A percentile compares a stretch with the other conserved stretches of the same genome.
These are phyloP conservation scores for Hanseniaspora meyeri DNA, from an alignment of 805 yeast species.

Conservation along the genomic window DNA sequence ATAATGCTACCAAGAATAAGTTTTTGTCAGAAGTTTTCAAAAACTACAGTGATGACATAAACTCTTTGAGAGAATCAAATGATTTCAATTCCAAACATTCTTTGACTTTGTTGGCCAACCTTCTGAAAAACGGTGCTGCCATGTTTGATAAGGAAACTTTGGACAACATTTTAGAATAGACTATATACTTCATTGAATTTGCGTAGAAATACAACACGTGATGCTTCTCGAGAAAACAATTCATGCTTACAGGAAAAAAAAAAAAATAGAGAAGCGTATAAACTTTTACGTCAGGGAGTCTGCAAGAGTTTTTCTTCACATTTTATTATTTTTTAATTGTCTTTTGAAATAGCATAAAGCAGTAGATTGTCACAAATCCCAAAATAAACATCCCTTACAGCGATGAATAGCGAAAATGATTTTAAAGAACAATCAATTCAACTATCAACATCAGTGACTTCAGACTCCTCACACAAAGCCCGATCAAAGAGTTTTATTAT, in stretches of 20 bases:
- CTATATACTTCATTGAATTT: not conserved
- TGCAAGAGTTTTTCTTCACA: no score
- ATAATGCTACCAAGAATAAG: conserved; percentile 33
- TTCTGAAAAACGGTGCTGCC: conserved; percentile 46
- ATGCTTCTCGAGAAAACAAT: not conserved
- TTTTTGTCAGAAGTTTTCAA: conserved; percentile 45
- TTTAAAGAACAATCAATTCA: not conserved
- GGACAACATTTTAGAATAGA: conserved; percentile 23
- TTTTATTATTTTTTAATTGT: not conserved
- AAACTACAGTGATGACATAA: conserved; percentile 50
- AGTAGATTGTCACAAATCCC: no score
- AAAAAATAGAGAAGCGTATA: no score
- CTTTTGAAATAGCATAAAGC: no score
- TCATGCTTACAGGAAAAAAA: no score
- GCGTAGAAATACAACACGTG: not conserved
- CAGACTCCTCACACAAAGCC: not conserved
- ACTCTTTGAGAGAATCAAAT: conserved; percentile 46
- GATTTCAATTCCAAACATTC: conserved; percentile 48
- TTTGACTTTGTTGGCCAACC: conserved; percentile 42
- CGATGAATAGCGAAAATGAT: not conserved
- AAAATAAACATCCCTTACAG: no score
- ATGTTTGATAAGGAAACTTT: conserved; percentile 46
- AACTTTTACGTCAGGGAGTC: no score
- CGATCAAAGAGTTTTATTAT: not conserved
- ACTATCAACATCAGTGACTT: not conserved